Evolutionary conservation across 306 rosid genomes (phyloP).

Genomic region (Cucumis hystrix): DNA sequence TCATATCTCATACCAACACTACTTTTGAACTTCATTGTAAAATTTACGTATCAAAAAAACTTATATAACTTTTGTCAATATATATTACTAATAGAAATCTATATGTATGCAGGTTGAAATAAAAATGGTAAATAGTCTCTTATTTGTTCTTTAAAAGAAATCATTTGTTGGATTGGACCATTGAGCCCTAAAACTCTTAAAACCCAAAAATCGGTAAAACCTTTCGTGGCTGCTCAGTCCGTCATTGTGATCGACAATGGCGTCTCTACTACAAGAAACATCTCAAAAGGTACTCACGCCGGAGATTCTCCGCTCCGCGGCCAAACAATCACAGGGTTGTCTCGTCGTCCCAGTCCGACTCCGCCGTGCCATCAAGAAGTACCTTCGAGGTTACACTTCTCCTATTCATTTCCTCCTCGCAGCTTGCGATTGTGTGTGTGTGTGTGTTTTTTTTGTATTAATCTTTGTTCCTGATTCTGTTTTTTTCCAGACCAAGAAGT

Average conservation of each 20-base stretch:
- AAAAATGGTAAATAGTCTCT: too few species aligned
- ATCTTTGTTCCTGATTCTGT: background rate
- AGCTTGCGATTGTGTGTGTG: background rate
- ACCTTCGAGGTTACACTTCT: constrained; percentile 50
- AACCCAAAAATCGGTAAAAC: background rate
- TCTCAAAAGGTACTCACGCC: constrained; percentile 55
- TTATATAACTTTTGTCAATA: too few species aligned
- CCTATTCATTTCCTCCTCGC: background rate
- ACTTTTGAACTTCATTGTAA: too few species aligned
- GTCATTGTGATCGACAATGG: constrained; percentile 29
- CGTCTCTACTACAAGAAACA: constrained; percentile 43
- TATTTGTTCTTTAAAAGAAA: background rate
- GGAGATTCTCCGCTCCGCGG: constrained; percentile 59
- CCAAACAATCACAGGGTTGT: constrained; percentile 74
- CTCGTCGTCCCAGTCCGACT: constrained; percentile 59
- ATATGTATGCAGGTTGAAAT: too few species aligned
- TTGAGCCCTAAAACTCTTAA: background rate
- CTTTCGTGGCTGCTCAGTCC: background rate
- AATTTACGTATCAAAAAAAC: too few species aligned
- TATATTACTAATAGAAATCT: too few species aligned
- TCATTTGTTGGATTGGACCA: background rate
- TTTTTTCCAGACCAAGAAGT: constrained; percentile 52
- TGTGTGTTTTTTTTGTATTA: background rate
- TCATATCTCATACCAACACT: too few species aligned
- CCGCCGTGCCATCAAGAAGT: constrained; percentile 77